Evolutionary conservation across 2,329 filamentous ascomycete genomes (phyloP), one percentile per base, ranked within the genome.

Genomic region (Setomelanomma holmii): DNA sequence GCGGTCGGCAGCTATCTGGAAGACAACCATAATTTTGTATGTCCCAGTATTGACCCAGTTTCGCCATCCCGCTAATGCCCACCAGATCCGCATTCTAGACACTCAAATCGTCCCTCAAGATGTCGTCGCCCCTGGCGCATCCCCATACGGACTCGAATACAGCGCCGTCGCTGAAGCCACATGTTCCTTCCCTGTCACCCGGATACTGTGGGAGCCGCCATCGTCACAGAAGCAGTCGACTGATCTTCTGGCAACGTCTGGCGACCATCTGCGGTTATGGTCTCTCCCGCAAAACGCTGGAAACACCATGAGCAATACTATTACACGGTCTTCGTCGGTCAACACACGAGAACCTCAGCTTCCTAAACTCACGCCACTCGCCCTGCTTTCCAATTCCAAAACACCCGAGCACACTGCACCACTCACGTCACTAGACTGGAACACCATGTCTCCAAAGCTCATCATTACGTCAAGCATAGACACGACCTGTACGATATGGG

Each of bases 401-500:
- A 98, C 95, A 0, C 95, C 95, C 4, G 95, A 99, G 70, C 96
- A 99, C 72, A 99, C 95, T 4, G 95, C 95, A 12, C 95, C 95
- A 17, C 85, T 99, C 52, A 99, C 95, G 1, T 97, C 93, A 14
- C 82, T 99, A 40, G 95, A 99, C 74, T 99, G 95, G 95, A 99
- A 99, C 69, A 96, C 91, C 1, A 89, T 99, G 45, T 96, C 92
- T 20, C 95, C 95, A 0, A 97, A 93, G 73, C 81, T 99, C 47
- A 99, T 99, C 71, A 99, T 99, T 68, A 99, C 95, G 1, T 97
- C 93, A 3, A 98, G 93, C 74, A 99, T 99, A 69, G 95, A 99
- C 72, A 99, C 95, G 1, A 99, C 95, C 5, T 99, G 95, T 78
- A 99, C 95, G 4, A 99, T 99, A 61, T 99, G 95, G 95, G 95